Conservation (phyloP, 306 rosid species). For the Begonia peltatifolia region DNA sequence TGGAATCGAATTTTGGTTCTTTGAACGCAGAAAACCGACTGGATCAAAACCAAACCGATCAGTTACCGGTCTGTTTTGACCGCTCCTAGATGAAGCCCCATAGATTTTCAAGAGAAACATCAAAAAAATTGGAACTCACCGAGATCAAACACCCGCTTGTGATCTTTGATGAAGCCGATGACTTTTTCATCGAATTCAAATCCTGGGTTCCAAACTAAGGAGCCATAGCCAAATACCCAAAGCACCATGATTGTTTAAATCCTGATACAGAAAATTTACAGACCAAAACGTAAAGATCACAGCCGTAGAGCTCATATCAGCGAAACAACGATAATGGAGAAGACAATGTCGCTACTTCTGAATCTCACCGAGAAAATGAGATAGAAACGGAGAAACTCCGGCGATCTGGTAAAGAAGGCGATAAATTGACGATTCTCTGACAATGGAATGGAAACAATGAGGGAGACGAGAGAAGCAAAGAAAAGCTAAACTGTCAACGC, state of each 20-base stretch:
- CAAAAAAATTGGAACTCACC: slow-evolving; percentile 22
- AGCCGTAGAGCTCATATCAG: neutral
- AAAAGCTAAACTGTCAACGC: neutral
- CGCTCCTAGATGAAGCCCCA: too few relatives aligned
- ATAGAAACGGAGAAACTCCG: neutral
- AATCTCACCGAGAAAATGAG: neutral
- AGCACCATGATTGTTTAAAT: slow-evolving; percentile 50
- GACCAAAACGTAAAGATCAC: neutral
- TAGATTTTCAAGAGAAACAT: too few relatives aligned
- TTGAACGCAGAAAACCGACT: too few relatives aligned
- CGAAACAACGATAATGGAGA: neutral
- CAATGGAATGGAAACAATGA: neutral
- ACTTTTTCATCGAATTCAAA: slow-evolving; percentile 72
- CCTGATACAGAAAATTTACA: slow-evolving; percentile 18
- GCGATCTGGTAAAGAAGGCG: neutral
- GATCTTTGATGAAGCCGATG: slow-evolving; percentile 70
- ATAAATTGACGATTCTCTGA: neutral
- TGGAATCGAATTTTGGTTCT: too few relatives aligned
- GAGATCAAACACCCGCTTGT: slow-evolving; percentile 85
- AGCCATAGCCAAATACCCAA: slow-evolving; percentile 97
- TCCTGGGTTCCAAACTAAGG: slow-evolving; percentile 94
- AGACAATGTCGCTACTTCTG: neutral
- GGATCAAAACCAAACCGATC: too few relatives aligned
- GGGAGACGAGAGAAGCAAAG: neutral
- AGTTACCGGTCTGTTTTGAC: too few relatives aligned